phyloP scores from a whole-genome alignment of 169 alveolate species.

The Cryptosporidium viatorum region DNA sequence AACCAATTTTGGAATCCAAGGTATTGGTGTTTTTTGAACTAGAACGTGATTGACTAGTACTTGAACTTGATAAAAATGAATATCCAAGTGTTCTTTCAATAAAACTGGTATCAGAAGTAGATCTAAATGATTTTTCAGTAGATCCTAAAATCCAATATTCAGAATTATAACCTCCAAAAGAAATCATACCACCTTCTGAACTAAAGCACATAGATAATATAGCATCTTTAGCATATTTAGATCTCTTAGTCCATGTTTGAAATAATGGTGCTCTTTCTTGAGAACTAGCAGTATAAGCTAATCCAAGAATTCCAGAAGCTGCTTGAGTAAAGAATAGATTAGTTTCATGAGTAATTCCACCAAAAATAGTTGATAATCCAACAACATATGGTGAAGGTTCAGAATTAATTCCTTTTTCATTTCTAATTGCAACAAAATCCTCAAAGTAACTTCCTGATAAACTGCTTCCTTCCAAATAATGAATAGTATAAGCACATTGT shows the following conservation, averaged over 20 bases:
- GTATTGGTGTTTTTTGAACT: background rate
- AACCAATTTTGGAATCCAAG: conserved; percentile 1
- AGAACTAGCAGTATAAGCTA: conserved; percentile 66
- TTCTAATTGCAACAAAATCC: conserved; percentile 64
- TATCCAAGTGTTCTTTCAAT: conserved; percentile 29
- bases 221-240: conserved; percentile 51
- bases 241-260: conserved; percentile 61
- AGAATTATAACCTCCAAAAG: conserved; percentile 71
- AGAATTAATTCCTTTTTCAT: conserved; percentile 41
- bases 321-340: conserved; percentile 63
- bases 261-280: conserved; percentile 70
- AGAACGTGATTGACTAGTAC: background rate
- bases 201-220: conserved; percentile 66
- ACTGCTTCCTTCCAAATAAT: conserved; percentile 65
- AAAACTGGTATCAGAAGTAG: background rate
- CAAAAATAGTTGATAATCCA: conserved; percentile 64
- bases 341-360: conserved; percentile 72
- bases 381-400: conserved; percentile 62
- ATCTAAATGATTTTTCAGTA: conserved; percentile 47
- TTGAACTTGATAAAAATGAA: conserved; percentile 11
- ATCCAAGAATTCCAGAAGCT: conserved; percentile 74
- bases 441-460: conserved; percentile 69
- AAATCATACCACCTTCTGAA: conserved; percentile 69
- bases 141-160: conserved; percentile 44
- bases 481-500: conserved; percentile 69